phyloP scores from a whole-genome alignment of 352 stramenopile species.

The Globisporangium cederbergense region DNA sequence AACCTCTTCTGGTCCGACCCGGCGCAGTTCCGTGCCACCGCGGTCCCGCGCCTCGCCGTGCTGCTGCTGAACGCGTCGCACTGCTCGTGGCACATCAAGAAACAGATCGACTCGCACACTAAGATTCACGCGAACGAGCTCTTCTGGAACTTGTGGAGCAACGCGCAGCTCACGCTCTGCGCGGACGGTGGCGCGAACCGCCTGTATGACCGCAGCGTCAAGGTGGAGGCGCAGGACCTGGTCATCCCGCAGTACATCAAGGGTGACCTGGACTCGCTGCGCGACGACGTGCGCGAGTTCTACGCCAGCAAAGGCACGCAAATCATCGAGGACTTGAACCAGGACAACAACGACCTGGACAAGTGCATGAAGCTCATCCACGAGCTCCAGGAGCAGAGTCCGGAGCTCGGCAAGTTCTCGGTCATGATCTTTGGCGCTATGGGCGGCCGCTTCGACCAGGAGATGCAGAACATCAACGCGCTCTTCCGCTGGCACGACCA shows the following conservation, averaged over 20 bases:
- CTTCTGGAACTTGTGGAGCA: constrained; percentile 73
- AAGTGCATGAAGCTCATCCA: constrained; percentile 81
- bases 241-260: constrained; percentile 90
- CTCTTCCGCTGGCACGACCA: constrained; percentile 85
- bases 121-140: constrained; percentile 33
- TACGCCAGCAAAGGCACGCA: constrained; percentile 66
- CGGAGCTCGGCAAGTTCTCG: constrained; percentile 34
- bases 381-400: constrained; percentile 28
- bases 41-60: constrained; percentile 47
- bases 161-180: constrained; percentile 77
- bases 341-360: constrained; percentile 95
- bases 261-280: constrained; percentile 94
- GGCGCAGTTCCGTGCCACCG: constrained; percentile 9
- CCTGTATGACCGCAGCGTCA: constrained; percentile 76
- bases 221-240: constrained; percentile 32
- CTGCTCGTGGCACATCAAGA: constrained; percentile 38
- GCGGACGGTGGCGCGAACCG: constrained; percentile 95
- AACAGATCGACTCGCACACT: constrained; percentile 18
- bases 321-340: constrained; percentile 79
- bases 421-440: constrained; percentile 94
- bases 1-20: constrained; percentile 56
- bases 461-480: constrained; percentile 94
- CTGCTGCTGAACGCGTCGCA: constrained; percentile 57
- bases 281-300: constrained; percentile 78
- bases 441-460: constrained; percentile 96